These are phyloP conservation scores for Nissolia schottii DNA, from an alignment of 306 rosid species.

Conservation along the genomic window DNA sequence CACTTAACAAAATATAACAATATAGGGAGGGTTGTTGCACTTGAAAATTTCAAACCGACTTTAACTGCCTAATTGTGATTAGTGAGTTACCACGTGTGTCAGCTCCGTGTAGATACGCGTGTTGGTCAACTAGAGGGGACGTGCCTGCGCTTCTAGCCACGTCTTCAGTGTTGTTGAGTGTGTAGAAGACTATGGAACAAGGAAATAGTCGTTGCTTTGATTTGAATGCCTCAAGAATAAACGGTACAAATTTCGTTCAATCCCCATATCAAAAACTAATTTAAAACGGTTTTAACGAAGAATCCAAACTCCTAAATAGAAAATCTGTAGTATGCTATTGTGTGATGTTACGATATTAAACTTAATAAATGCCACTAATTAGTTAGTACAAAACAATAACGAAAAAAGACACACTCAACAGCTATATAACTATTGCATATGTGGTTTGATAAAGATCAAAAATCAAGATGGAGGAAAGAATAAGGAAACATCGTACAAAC, in stretches of 20 bases:
- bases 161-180: neutral
- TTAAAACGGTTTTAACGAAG: neutral
- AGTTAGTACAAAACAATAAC: too few relatives aligned
- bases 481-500: too few relatives aligned
- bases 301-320: neutral
- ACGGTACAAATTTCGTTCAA: neutral
- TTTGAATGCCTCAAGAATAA: neutral
- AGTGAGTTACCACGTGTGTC: neutral
- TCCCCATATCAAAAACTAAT: neutral
- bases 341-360: neutral
- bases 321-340: neutral
- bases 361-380: too few relatives aligned
- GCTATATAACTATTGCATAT: too few relatives aligned
- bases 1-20: neutral
- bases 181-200: neutral
- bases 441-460: too few relatives aligned
- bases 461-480: too few relatives aligned
- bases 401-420: too few relatives aligned
- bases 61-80: neutral
- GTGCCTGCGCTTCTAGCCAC: neutral
- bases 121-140: neutral
- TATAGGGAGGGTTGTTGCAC: neutral
- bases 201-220: neutral
- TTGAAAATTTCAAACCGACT: slow-evolving; percentile 9
- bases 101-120: neutral